A percentile compares a stretch with the other conserved stretches of the same genome.
These are phyloP conservation scores for Lactarius tabidus DNA, from an alignment of 768 basidiomycete genomes.

Conservation along the genomic window DNA sequence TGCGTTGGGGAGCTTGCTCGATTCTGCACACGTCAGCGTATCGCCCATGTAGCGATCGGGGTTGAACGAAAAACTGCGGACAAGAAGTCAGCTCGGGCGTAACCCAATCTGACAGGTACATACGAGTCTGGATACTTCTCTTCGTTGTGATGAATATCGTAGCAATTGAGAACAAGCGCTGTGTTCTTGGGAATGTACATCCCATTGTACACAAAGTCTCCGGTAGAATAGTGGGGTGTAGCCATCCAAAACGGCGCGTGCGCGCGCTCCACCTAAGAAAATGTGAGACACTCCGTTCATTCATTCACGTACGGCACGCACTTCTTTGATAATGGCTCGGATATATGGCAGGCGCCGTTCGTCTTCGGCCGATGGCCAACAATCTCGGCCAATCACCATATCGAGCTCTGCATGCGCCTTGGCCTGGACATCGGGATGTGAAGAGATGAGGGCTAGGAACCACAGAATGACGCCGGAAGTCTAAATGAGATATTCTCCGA, in stretches of 20 bases:
- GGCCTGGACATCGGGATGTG: conserved; percentile 29
- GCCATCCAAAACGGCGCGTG: conserved; percentile 32
- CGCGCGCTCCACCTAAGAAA: conserved; percentile 27
- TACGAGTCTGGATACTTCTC: conserved; percentile 40
- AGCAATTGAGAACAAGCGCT: conserved; percentile 31
- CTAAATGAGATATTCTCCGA: conserved; percentile 20
- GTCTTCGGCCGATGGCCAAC: conserved; percentile 29
- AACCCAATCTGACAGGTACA: conserved; percentile 26
- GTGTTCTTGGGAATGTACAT: conserved; percentile 33
- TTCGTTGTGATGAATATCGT: conserved; percentile 31
- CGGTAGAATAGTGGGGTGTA: conserved; percentile 31
- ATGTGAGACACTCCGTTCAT: neutral
- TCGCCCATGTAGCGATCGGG: conserved; percentile 47
- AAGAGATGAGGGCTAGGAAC: conserved; percentile 29
- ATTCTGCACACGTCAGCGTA: conserved; percentile 38
- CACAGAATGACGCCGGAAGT: conserved; percentile 36
- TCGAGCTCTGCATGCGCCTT: conserved; percentile 33
- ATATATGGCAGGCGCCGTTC: conserved; percentile 30
- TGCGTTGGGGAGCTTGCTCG: conserved; percentile 40
- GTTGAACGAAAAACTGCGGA: conserved; percentile 32
- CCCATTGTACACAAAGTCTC: conserved; percentile 33
- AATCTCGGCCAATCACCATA: conserved; percentile 26
- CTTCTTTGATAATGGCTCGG: conserved; percentile 31
- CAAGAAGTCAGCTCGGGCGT: neutral
- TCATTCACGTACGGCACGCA: conserved; percentile 9